Conservation (phyloP, 2,329 filamentous ascomycete species). For the Ambrosiella xylebori region DNA sequence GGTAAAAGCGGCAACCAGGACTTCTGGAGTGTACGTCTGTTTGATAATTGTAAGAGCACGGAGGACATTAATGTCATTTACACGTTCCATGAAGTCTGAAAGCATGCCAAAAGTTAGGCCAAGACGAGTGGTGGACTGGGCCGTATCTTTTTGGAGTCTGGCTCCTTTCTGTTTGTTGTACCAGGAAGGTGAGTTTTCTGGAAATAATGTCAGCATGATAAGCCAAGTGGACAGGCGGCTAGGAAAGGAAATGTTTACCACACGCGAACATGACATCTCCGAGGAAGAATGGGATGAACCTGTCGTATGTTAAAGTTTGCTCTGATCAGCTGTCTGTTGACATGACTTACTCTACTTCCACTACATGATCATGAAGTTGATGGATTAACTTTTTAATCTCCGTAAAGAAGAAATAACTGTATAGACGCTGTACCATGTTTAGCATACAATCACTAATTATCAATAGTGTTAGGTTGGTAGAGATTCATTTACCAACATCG, state of each 20-base stretch:
- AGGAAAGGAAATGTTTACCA: constrained; percentile 22
- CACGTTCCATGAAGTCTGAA: constrained; percentile 26
- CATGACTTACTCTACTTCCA: constrained; percentile 46
- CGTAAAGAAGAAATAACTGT: constrained; percentile 38
- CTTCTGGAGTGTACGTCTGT: background rate
- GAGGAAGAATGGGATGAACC: constrained; percentile 55
- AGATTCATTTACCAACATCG: background rate
- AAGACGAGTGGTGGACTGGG: constrained; percentile 23
- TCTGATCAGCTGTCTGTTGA: too few species aligned
- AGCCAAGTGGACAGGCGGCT: background rate
- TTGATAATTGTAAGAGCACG: constrained; percentile 32
- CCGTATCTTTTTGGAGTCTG: constrained; percentile 31
- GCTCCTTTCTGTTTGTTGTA: constrained; percentile 46
- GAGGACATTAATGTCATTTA: constrained; percentile 37
- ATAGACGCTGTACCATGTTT: constrained; percentile 37
- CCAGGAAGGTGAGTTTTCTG: constrained; percentile 64
- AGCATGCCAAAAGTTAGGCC: constrained; percentile 23
- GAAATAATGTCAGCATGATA: background rate
- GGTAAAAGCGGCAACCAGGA: background rate
- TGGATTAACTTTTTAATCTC: constrained; percentile 40
- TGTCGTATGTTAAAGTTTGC: constrained; percentile 18
- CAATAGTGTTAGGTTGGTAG: too few species aligned
- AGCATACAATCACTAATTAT: background rate
- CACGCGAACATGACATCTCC: constrained; percentile 45
- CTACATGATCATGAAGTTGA: constrained; percentile 36